These are phyloP conservation scores for Knoxdaviesia capensis DNA, from an alignment of 2,329 filamentous ascomycete species.

Conservation along the genomic window DNA sequence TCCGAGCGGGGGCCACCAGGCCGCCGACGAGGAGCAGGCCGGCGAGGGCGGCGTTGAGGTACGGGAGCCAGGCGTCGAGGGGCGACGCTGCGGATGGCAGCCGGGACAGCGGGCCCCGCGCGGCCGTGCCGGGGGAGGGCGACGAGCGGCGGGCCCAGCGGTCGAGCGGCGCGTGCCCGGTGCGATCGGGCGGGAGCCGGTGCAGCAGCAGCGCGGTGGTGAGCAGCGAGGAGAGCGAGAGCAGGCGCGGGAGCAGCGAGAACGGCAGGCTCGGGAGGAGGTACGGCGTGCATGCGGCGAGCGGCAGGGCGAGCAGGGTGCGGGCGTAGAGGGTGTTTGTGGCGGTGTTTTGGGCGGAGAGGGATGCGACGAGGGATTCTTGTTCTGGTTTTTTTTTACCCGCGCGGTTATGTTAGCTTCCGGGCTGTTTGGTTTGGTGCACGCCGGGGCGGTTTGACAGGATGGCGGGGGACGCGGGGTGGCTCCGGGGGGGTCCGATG, in stretches of 20 bases:
- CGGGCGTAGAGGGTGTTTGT: slow-evolving; percentile 37
- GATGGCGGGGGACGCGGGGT: too few species aligned
- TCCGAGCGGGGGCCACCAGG: slow-evolving; percentile 13
- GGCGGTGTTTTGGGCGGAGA: slow-evolving; percentile 32
- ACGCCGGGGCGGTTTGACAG: too few species aligned
- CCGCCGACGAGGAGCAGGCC: slow-evolving; percentile 27
- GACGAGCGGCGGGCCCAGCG: slow-evolving; percentile 10
- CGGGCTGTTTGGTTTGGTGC: too few species aligned
- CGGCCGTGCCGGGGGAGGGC: slow-evolving; percentile 2
- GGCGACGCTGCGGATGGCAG: slow-evolving; percentile 14
- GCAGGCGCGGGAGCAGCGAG: slow-evolving; percentile 19
- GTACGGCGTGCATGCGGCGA: slow-evolving; percentile 34
- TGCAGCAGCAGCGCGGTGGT: slow-evolving; percentile 42
- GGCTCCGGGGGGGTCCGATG: too few species aligned
- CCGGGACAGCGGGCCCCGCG: slow-evolving; percentile 4
- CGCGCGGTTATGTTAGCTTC: too few species aligned
- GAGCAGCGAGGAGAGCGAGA: slow-evolving; percentile 41
- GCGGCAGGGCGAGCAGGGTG: slow-evolving; percentile 39
- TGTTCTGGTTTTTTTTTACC: slow-evolving; percentile 36
- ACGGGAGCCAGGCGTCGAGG: slow-evolving; percentile 36
- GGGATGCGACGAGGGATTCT: slow-evolving; percentile 36
- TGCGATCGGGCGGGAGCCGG: slow-evolving; percentile 30
- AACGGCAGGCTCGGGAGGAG: slow-evolving; percentile 23
- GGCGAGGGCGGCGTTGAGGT: slow-evolving; percentile 38
- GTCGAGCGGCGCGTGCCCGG: slow-evolving; percentile 31